Base-by-base conservation (phyloP, 352 stramenopile species). In the Pythium dissimile region DNA sequence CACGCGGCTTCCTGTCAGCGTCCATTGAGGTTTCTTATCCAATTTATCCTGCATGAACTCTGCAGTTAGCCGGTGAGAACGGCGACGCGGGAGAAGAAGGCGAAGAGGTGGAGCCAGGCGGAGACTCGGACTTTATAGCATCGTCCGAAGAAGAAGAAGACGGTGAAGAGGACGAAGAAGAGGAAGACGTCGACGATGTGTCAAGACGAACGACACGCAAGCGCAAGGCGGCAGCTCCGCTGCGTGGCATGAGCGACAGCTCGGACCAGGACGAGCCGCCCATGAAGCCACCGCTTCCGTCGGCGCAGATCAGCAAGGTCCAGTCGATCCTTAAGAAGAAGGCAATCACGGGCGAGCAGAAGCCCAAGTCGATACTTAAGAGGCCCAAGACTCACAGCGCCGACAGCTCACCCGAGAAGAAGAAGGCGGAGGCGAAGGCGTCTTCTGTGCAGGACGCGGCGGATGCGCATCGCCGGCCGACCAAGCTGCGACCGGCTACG, bases 391-490 rank as follows among this genome's bases (percentile, higher is more conserved):
- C 16, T 20, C 55, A 42, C 11, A 61, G 39, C 45, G 34, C 12
- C 13, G 44, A 53, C 2, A 67, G 48, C 38, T 45, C 50, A 9
- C 44, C 50, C 16, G 44, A 56, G 15, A 42, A 15, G 2, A 53
- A 53, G 20, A 20, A 11, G 20, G 5, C 43, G 16, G 37, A 42
- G 10, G 15, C 24, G 6, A 46, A 52, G 31, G 9, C 7, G 31
- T 34, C 44, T 9, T 67, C 71, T 31, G n/a, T n/a, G n/a, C 71
- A 74, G 0, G 69, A 81, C 24, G 31, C 46, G 18, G 34, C n/a
- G 0, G 83, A 90, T 26, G n/a, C 56, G 1, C 84, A 93, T 55
- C 77, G 78, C 10, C 79, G 84, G n/a, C 84, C 84, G 0, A 65
- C 73, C 18, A 89, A 93, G 68, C 80, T 86, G 46, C 51, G 56